Evolutionary conservation across 805 yeast genomes (phyloP), one percentile per base, ranked within the genome.

Genomic region (Teunomyces gatunensis): DNA sequence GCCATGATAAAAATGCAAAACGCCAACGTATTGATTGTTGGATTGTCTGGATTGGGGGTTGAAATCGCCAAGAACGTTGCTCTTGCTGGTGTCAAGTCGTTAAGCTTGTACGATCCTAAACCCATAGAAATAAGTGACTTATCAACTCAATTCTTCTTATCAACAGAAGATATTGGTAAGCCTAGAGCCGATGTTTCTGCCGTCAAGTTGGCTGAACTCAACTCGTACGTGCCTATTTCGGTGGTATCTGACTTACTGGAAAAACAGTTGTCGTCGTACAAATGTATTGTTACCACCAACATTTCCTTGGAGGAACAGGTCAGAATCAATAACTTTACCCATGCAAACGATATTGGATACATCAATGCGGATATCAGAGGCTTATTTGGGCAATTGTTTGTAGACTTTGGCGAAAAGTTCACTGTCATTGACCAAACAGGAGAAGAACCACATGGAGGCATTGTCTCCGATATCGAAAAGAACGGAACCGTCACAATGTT

Each of bases 31-130:
- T 79, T 94, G 43, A 77, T 94, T 42, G 81, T 91, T 53, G 99
- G 99, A 3, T 73, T 92, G 47, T 85, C 83, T 63, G 99, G 99
- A 42, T 74, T 94, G 42, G 99, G 99, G 60, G 79, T 89, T 37
- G 99, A 94, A 70, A 89, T 94, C 48, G 97, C 99, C 20, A 94
- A 94, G 71, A 94, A 94, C 68, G 89, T 94, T 47, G 95, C 96
- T 0, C 76, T 94, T 33, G 99, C 99, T 2, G 99, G 99, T 60
- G 99, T 94, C 58, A 94, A 94, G 72, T 85, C 96, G 6, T 73
- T 94, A 57, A 75, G 95, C 6, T 67, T 94, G 28, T 89, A 85
- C 64, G 99, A 94, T 62, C 96, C 96, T 10, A 74, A 73, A 15
- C 78, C 82, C 0, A 85, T 87, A 17, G 66, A 74, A 46, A 54